Evolutionary conservation across 148 eudicot genomes (phyloP).

Genomic region (Dianthus caryophyllus): DNA sequence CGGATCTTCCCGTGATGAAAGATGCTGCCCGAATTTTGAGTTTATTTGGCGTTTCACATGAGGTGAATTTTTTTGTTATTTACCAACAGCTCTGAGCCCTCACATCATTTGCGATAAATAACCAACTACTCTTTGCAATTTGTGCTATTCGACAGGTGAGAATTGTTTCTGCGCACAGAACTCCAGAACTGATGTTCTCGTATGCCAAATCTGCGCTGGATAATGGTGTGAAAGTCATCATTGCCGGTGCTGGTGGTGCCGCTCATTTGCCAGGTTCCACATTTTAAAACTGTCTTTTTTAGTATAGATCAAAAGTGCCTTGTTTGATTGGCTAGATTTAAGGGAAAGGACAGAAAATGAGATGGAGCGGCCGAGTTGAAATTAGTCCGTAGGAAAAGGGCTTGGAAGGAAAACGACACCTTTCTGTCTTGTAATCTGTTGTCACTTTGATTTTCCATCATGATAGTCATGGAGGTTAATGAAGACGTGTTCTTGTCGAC

Average conservation of each 20-base stretch:
- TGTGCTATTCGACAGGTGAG: constrained; percentile 47
- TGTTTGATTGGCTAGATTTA: no score
- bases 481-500: not conserved
- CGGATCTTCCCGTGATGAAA: constrained; percentile 94
- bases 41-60: constrained; percentile 60
- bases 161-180: constrained; percentile 78
- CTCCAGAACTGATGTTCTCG: constrained; percentile 70
- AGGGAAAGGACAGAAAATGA: no score
- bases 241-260: constrained; percentile 99
- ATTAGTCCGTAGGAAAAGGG: no score
- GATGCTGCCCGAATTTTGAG: constrained; percentile 64
- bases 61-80: constrained; percentile 37
- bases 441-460: not conserved
- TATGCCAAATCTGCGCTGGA: constrained; percentile 64
- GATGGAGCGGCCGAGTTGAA: no score
- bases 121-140: not conserved
- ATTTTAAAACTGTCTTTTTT: not conserved
- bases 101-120: not conserved
- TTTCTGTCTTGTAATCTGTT: no score
- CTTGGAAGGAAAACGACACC: no score
- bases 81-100: not conserved
- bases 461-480: not conserved
- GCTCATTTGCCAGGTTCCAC: constrained; percentile 93
- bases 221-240: constrained; percentile 79
- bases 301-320: no score